These are phyloP conservation scores for Quercus mongolica DNA, from an alignment of 306 rosid species.

Conservation along the genomic window DNA sequence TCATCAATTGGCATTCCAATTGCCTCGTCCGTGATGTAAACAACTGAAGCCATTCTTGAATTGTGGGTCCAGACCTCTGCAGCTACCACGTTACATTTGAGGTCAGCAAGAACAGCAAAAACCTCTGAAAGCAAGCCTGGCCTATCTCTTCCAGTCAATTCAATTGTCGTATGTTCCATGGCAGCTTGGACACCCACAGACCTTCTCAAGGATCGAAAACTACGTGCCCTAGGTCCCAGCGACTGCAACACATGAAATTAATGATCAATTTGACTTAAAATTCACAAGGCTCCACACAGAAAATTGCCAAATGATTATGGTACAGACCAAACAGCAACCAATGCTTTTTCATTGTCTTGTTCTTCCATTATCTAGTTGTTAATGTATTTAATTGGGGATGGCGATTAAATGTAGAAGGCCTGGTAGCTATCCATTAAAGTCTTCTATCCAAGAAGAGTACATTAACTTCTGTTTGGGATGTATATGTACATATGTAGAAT, in stretches of 20 bases:
- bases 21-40: slow-evolving; percentile 66
- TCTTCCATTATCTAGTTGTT: slow-evolving; percentile 14
- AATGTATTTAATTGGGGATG: slow-evolving; percentile 3
- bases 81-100: slow-evolving; percentile 92
- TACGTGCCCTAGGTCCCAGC: slow-evolving; percentile 68
- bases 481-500: no score
- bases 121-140: slow-evolving; percentile 96
- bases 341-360: slow-evolving; percentile 13
- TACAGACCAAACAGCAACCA: slow-evolving; percentile 8
- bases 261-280: slow-evolving; percentile 9
- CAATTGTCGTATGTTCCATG: slow-evolving; percentile 71
- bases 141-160: slow-evolving; percentile 87
- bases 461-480: no score
- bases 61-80: slow-evolving; percentile 99
- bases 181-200: slow-evolving; percentile 93
- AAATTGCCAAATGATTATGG: background rate
- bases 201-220: slow-evolving; percentile 80
- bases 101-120: slow-evolving; percentile 91
- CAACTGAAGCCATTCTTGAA: slow-evolving; percentile 95
- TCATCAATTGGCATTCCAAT: slow-evolving; percentile 58
- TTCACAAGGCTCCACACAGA: slow-evolving; percentile 7
- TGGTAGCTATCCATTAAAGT: background rate
- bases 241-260: slow-evolving; percentile 48
- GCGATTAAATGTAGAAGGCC: background rate
- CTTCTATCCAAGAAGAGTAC: background rate